Base-by-base conservation (phyloP, 345 rosid genomes). In the Euphorbia peplus region DNA sequence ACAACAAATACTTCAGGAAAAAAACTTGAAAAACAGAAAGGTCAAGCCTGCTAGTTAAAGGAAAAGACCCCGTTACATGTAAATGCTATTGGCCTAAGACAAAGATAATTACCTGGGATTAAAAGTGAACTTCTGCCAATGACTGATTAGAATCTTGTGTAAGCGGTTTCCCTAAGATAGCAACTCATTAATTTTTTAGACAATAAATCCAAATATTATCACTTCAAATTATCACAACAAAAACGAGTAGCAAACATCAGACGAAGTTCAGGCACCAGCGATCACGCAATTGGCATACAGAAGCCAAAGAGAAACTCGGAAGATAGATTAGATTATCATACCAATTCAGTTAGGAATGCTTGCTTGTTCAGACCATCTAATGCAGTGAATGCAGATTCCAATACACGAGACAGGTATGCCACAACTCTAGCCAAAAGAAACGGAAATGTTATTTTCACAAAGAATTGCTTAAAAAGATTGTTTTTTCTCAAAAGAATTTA, bases 341-440 rank as follows among this genome's bases (percentile, higher is more conserved):
- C 98, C 97, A 95, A 76, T 84, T 95, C 98, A 41, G 96, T 84
- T 69, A 95, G 83, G 86, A 95, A 95, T 25, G 97, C 97, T 85
- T 90, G 99, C 79, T 95, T 95, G 86, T 91, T 95, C 78, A 88
- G 96, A 77, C 98, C 97, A 74, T 95, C 99, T 52, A 92, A 80
- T 48, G 93, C 96, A 59, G 97, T 95, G 83, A 92, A 95, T 67
- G 99, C 92, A 63, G 96, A 80, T 80, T 95, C 97, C 67, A 95
- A 96, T 76, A 92, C 96, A 57, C 98, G 97, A 64, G 98, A 86
- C 81, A 95, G 93, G 76, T 95, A 95, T 35, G 97, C 97, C 79
- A 95, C 99, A 58, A 87, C 98, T 81, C 98, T 90, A 67, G 63
- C 68, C 61, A 78, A 53, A 28, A 60, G 30, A 65, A 60, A 35